Evolutionary conservation across 129 eudicot species (phyloP), one percentile per base, ranked within the genome.

Genomic region (Lactuca sativa): DNA sequence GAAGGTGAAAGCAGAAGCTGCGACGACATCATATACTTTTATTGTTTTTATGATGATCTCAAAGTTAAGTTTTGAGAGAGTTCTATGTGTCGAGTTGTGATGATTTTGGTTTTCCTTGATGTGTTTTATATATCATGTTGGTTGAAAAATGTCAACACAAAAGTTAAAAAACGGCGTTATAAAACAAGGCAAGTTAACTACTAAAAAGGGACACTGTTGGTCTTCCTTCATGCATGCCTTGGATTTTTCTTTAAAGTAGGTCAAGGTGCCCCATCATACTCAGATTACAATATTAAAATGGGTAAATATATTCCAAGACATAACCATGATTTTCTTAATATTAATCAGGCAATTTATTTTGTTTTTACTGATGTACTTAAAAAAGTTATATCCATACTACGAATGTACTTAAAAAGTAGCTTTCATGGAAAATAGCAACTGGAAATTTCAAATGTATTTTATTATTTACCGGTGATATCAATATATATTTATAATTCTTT

Each of bases 1-100:
- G 72, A 84, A 55, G 83, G 77, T 54, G 73, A 78, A 62, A 74
- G 49, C 30, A 78, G 69, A 52, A 77, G 75, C 72, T 84, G 64
- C 47, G 86, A 54, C 64, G 71, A 80, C 79, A 75, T 77, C 86
- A 79, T 82, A 17, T 33, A 21, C 21, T 64, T 51, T 37, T 48
- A 25, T 9, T 36, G 44, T 60, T 60, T 58, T 70, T 30, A 44
- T 62, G 77, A 67, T 76, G 71, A 67, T 67, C 32, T 59, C 74
- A 68, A 76, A 49, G 80, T 53, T 47, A 38, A 60, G 52, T 73
- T 18, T 12, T 25, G 40, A 48, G n/a, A 62, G 47, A 51, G 56
- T 32, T 37, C 15, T 67, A 61, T 58, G 67, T 52, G 54, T 58
- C 31, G 14, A 15, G 38, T 34, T 58, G 21, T 30, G 48, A 43